Conservation (phyloP, 768 basidiomycete genomes). For the Pleurotus pulmonarius region DNA sequence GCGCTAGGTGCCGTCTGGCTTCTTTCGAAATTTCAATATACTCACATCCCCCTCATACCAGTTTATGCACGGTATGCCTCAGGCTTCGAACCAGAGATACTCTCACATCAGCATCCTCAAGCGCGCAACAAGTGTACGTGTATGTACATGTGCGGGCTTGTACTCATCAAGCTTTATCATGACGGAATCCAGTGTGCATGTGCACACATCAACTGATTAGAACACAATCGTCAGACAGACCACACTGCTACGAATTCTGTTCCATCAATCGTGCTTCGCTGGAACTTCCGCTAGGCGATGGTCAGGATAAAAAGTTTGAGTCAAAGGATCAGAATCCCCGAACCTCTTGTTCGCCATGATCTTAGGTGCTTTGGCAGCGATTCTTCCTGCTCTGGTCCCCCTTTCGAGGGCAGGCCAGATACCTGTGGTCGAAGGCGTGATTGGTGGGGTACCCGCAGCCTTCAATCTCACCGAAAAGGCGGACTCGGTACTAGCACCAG, state of each 20-base stretch:
- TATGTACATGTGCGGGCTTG: too few relatives aligned
- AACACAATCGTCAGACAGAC: neutral
- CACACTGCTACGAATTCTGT: neutral
- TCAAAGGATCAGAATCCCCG: neutral
- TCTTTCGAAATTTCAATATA: too few relatives aligned
- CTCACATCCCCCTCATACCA: too few relatives aligned
- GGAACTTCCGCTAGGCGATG: neutral
- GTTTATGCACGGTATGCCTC: too few relatives aligned
- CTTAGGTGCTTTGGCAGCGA: neutral
- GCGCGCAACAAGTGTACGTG: too few relatives aligned
- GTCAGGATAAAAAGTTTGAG: neutral
- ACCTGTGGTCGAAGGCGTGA: constrained; percentile 44
- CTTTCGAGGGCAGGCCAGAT: constrained; percentile 28
- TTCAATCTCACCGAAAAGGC: constrained; percentile 11
- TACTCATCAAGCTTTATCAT: neutral
- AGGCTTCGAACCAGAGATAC: too few relatives aligned
- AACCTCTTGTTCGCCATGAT: neutral
- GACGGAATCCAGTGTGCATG: neutral
- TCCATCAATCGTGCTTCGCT: neutral
- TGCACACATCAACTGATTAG: neutral
- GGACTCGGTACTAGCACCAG: constrained; percentile 10
- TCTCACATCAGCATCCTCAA: too few relatives aligned
- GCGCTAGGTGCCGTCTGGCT: too few relatives aligned
- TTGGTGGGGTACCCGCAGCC: constrained; percentile 39
- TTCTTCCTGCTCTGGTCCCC: constrained; percentile 11